Evolutionary conservation across 345 rosid species (phyloP).

Genomic region (Boechera retrofracta): DNA sequence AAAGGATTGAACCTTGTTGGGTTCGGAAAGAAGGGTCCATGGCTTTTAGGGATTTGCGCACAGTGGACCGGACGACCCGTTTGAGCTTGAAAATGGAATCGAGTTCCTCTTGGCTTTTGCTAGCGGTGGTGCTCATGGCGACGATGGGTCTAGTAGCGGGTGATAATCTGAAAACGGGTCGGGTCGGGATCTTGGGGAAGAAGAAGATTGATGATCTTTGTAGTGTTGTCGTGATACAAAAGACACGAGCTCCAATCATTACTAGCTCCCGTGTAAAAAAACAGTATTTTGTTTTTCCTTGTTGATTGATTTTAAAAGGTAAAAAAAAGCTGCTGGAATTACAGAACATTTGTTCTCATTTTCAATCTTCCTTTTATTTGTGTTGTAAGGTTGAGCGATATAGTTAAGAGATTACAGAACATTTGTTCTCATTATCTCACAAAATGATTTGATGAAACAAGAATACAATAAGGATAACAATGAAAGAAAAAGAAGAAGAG

Average conservation of each 20-base stretch:
- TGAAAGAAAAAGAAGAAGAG: not conserved
- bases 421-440: too few relatives aligned
- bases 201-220: conserved; percentile 30
- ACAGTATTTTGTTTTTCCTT: not conserved
- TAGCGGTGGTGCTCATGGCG: conserved; percentile 44
- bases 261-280: not conserved
- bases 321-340: not conserved
- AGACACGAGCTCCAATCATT: conserved; percentile 45
- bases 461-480: too few relatives aligned
- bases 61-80: conserved; percentile 63
- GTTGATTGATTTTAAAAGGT: too few relatives aligned
- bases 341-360: too few relatives aligned
- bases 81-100: conserved; percentile 72
- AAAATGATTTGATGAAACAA: too few relatives aligned
- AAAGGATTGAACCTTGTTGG: conserved; percentile 57
- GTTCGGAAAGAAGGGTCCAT: conserved; percentile 80
- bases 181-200: conserved; percentile 36
- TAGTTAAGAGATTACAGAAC: too few relatives aligned
- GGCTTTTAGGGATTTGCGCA: conserved; percentile 73
- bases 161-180: conserved; percentile 35
- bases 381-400: too few relatives aligned
- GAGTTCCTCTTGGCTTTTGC: conserved; percentile 46
- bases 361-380: too few relatives aligned
- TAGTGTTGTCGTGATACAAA: conserved; percentile 33
- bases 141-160: conserved; percentile 22